A percentile compares a stretch with the other conserved stretches of the same genome.
These are phyloP conservation scores for Neoscytalidium dimidiatum DNA, from an alignment of 2,329 filamentous ascomycete species.

Conservation along the genomic window DNA sequence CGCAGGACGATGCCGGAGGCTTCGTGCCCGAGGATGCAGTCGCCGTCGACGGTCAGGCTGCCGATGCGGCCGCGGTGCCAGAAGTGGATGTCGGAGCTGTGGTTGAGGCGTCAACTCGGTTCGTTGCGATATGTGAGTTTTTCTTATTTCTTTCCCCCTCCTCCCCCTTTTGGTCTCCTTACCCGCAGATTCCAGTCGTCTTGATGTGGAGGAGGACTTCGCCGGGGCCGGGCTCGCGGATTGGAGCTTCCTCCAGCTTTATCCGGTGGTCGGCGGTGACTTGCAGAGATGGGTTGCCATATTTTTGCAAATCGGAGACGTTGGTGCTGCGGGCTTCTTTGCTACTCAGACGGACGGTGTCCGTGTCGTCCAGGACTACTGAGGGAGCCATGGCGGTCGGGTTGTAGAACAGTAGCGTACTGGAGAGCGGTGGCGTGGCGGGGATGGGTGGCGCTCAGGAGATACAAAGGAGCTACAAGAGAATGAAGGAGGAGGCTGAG, in stretches of 20 bases:
- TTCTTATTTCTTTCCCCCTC: neutral
- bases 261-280: constrained; percentile 63
- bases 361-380: neutral
- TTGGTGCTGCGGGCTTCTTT: neutral
- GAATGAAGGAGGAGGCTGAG: neutral
- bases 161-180: constrained; percentile 21
- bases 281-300: constrained; percentile 57
- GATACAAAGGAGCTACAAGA: neutral
- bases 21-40: constrained; percentile 68
- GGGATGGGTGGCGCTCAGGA: too few relatives aligned
- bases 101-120: neutral
- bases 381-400: neutral
- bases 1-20: constrained; percentile 62
- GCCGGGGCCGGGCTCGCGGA: constrained; percentile 54
- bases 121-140: neutral
- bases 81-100: constrained; percentile 67
- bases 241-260: constrained; percentile 59
- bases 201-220: constrained; percentile 65
- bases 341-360: neutral
- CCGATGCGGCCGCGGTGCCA: constrained; percentile 68
- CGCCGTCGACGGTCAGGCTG: constrained; percentile 60
- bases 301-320: constrained; percentile 5
- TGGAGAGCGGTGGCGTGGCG: neutral
- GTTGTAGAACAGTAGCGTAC: neutral
- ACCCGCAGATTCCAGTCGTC: constrained; percentile 66